Conservation (phyloP, 208 protist genomes). For the Leishmania gerbilli region DNA sequence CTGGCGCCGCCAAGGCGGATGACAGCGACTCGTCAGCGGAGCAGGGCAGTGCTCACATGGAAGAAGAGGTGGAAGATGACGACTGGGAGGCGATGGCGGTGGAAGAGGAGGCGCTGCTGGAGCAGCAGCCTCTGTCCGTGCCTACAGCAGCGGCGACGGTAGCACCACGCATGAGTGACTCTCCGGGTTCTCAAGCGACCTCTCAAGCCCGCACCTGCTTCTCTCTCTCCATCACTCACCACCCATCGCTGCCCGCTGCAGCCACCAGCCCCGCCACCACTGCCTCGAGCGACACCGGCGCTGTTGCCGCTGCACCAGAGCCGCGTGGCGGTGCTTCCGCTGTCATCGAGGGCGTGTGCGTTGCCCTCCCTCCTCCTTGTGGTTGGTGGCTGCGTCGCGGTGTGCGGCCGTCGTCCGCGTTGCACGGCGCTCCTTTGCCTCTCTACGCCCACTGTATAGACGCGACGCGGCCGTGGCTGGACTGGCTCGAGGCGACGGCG, state of each 20-base stretch:
- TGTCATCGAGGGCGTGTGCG: slow-evolving; percentile 6
- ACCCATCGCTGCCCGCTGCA: neutral
- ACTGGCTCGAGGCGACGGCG: slow-evolving; percentile 15
- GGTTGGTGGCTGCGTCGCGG: slow-evolving; percentile 30
- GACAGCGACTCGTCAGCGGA: neutral
- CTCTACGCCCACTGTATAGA: slow-evolving; percentile 26
- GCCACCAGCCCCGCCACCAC: neutral
- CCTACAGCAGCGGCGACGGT: neutral
- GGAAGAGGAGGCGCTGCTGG: slow-evolving; percentile 22
- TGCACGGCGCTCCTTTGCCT: slow-evolving; percentile 1
- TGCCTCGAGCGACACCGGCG: neutral
- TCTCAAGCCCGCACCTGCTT: neutral
- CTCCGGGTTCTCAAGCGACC: neutral
- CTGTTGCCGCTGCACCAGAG: neutral
- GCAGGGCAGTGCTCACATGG: neutral
- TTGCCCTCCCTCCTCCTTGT: slow-evolving; percentile 25
- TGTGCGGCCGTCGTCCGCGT: neutral
- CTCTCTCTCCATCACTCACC: neutral
- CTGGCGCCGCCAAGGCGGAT: neutral
- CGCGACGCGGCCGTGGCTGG: slow-evolving; percentile 30
- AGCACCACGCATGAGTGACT: neutral
- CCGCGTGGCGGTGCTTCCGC: neutral
- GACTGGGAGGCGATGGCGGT: slow-evolving; percentile 31
- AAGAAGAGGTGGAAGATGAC: neutral
- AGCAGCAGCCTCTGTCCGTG: neutral